These are phyloP conservation scores for Seiridium cupressi DNA, from an alignment of 2,329 filamentous ascomycete species.

Conservation along the genomic window DNA sequence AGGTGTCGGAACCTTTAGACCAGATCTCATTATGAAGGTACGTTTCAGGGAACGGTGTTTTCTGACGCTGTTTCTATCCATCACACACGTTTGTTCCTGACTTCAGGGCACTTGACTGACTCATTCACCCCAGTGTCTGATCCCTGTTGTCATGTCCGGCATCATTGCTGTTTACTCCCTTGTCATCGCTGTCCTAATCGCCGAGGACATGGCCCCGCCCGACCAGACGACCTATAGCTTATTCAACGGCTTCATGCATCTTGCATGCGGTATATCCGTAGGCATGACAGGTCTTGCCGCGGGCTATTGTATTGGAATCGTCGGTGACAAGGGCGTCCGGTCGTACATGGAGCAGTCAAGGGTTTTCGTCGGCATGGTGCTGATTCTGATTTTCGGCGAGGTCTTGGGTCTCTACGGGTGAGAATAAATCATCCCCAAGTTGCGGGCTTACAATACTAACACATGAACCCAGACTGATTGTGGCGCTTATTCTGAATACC, in stretches of 20 bases:
- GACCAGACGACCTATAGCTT: constrained; percentile 68
- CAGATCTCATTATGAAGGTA: constrained; percentile 90
- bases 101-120: background rate
- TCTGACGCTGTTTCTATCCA: constrained; percentile 19
- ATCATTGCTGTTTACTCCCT: constrained; percentile 98
- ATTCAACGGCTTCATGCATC: constrained; percentile 90
- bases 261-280: constrained; percentile 86
- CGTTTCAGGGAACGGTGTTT: background rate
- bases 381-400: constrained; percentile 98
- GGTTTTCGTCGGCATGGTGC: constrained; percentile 97
- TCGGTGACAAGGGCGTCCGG: constrained; percentile 90
- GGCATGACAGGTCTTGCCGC: constrained; percentile 90
- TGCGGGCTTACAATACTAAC: constrained; percentile 18
- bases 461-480: constrained; percentile 68
- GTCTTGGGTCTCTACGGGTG: constrained; percentile 96
- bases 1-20: constrained; percentile 79
- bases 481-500: constrained; percentile 90
- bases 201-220: constrained; percentile 79
- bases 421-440: constrained; percentile 27
- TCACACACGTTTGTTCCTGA: constrained; percentile 5
- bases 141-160: constrained; percentile 96
- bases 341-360: constrained; percentile 95
- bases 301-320: constrained; percentile 93
- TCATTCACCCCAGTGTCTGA: constrained; percentile 60
- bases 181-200: constrained; percentile 94